These are phyloP conservation scores for Elsinoe necatrix DNA, from an alignment of 2,329 filamentous ascomycete genomes.

Conservation along the genomic window DNA sequence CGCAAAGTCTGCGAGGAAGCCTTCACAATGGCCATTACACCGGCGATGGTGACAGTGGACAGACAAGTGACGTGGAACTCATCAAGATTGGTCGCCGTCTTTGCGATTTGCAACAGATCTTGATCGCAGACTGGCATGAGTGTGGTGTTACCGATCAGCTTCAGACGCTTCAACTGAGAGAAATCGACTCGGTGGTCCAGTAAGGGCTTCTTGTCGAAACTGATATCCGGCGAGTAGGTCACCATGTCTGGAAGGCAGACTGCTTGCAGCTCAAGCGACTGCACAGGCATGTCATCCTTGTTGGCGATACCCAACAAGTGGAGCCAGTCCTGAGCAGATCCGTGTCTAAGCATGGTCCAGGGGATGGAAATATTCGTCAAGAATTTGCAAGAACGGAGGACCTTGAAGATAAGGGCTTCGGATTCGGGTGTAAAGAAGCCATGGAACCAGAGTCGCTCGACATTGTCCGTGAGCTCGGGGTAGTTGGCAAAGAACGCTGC, in stretches of 20 bases:
- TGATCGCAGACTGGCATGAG: slow-evolving; percentile 44
- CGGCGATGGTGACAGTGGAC: slow-evolving; percentile 44
- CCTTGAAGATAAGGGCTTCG: slow-evolving; percentile 41
- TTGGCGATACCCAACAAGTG: slow-evolving; percentile 38
- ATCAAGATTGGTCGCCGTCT: slow-evolving; percentile 43
- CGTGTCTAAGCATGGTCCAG: slow-evolving; percentile 46
- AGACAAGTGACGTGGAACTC: slow-evolving; percentile 48
- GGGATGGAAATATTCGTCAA: slow-evolving; percentile 43
- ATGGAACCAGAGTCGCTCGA: slow-evolving; percentile 48
- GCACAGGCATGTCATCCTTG: slow-evolving; percentile 33
- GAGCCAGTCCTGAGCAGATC: slow-evolving; percentile 41
- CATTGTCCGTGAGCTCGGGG: slow-evolving; percentile 40
- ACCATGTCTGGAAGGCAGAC: slow-evolving; percentile 37
- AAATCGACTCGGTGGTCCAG: slow-evolving; percentile 40
- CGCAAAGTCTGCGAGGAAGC: slow-evolving; percentile 41
- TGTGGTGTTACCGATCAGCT: slow-evolving; percentile 47
- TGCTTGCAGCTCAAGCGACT: slow-evolving; percentile 45
- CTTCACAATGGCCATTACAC: slow-evolving; percentile 45
- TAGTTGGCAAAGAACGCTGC: slow-evolving; percentile 38
- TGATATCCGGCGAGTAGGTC: slow-evolving; percentile 36
- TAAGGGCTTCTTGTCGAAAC: slow-evolving; percentile 38
- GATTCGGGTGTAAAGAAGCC: slow-evolving; percentile 46
- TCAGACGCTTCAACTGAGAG: slow-evolving; percentile 41
- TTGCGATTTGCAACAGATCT: slow-evolving; percentile 43
- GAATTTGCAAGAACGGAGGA: slow-evolving; percentile 40